Evolutionary conservation across 2,329 filamentous ascomycete genomes (phyloP), one percentile per base, ranked within the genome.

Genomic region (Colletotrichum musicola): DNA sequence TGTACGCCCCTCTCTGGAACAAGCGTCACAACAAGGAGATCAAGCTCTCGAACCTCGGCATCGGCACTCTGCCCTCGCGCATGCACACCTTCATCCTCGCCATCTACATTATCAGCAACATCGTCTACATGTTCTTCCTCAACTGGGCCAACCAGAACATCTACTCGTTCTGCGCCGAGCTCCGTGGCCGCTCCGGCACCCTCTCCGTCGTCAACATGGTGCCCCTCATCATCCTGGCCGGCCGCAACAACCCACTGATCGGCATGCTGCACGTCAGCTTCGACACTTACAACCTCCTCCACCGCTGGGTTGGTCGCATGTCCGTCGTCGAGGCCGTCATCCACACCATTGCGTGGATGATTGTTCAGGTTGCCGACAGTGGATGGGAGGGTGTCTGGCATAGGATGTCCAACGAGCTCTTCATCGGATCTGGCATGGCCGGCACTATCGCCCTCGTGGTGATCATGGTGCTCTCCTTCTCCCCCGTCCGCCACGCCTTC

Each of bases 221-320:
- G 38, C 95, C 96, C 5, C 89, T 98, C 35, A 87, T 98, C 75
- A 88, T 98, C 72, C 88, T 98, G 65, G 94, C 95, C 13, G 90
- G 94, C 42, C 92, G 96, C 77, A 98, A 98, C 84, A 99, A 98
- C 81, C 93, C 94, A 9, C 84, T 98, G 56, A 98, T 98, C 76
- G 80, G 85, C 4, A 79, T 97, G 40, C 86, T 98, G 65, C 89
- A 92, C 74, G 92, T 98, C 78, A 95, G 93, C 79, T 99, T 98
- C 81, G 96, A 98, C 79, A 97, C 95, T 0, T 98, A 97, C 86
- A 98, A 98, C 78, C 89, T 84, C 9, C 74, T 84, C n/a, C 82
- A 84, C 70, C 80, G 93, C 72, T 96, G 93, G 93, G 87, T 93
- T 71, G 93, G 93, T 46, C 88, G 93, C 40, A 89, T 95, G 53